A percentile compares a stretch with the other conserved stretches of the same genome.
These are phyloP conservation scores for Chloris gayana DNA, from an alignment of 176 grass and related monocot genomes.

Conservation along the genomic window DNA sequence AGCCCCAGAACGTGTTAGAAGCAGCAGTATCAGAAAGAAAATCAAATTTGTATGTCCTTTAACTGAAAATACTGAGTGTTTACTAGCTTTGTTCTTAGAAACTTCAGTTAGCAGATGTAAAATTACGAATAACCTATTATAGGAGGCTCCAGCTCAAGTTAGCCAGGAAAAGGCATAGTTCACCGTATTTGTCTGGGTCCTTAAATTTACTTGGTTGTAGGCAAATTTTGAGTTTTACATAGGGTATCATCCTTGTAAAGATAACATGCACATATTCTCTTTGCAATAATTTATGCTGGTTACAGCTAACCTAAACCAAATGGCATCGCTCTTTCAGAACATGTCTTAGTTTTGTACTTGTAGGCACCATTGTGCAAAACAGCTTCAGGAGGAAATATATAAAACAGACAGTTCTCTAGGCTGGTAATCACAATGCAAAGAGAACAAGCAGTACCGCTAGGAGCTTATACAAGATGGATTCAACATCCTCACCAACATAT, in stretches of 20 bases:
- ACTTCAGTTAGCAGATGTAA: neutral
- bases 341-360: neutral
- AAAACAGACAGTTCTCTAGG: neutral
- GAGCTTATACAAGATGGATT: constrained; percentile 74
- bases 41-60: neutral
- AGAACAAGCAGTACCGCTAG: constrained; percentile 49
- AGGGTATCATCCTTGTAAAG: neutral
- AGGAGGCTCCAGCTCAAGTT: neutral
- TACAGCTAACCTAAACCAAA: constrained; percentile 10
- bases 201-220: too few relatives aligned
- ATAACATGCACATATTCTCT: neutral
- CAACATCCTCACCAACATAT: constrained; percentile 84
- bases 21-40: neutral
- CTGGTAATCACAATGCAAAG: constrained; percentile 6
- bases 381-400: neutral
- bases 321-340: neutral
- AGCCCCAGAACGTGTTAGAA: constrained; percentile 1
- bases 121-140: neutral
- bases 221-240: neutral
- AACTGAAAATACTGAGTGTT: neutral
- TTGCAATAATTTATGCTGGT: neutral
- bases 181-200: neutral
- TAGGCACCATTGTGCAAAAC: neutral
- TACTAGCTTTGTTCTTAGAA: neutral
- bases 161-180: neutral